Evolutionary conservation across 169 alveolate species (phyloP).

Genomic region (Babesia sp.): DNA sequence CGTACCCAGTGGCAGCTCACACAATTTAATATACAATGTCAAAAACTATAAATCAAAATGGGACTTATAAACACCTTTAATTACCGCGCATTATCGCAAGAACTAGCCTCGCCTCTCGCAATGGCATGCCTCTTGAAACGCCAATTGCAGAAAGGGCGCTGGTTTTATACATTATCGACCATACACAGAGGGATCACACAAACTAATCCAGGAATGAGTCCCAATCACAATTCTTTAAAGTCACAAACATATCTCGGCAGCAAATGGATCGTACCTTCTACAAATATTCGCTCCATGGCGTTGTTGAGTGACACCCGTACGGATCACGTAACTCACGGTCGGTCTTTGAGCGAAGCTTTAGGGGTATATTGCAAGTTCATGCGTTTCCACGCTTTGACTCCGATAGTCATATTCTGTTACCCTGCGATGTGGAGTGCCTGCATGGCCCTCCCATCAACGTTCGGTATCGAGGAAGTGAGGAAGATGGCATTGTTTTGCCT

Average conservation of each 20-base stretch:
- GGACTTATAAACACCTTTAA: neutral
- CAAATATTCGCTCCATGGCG: neutral
- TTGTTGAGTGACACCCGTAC: neutral
- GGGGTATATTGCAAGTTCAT: conserved; percentile 30
- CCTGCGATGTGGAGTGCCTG: conserved; percentile 67
- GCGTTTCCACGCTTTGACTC: conserved; percentile 52
- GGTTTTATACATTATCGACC: neutral
- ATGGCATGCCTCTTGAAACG: neutral
- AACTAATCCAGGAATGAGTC: neutral
- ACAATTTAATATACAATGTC: no score
- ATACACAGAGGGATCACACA: neutral
- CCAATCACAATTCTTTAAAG: neutral
- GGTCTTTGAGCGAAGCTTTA: neutral
- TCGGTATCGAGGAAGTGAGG: conserved; percentile 35
- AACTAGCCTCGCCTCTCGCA: neutral
- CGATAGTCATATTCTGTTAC: conserved; percentile 40
- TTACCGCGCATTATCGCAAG: neutral
- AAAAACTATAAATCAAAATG: neutral
- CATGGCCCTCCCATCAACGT: conserved; percentile 51
- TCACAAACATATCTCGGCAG: neutral
- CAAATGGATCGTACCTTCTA: neutral
- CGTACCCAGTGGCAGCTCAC: neutral
- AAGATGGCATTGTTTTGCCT: conserved; percentile 57
- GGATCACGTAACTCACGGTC: neutral
- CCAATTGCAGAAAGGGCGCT: neutral